A percentile compares a stretch with the other conserved stretches of the same genome.
phyloP scores from a whole-genome alignment of 345 rosid genomes.

The Microthlaspi erraticum region DNA sequence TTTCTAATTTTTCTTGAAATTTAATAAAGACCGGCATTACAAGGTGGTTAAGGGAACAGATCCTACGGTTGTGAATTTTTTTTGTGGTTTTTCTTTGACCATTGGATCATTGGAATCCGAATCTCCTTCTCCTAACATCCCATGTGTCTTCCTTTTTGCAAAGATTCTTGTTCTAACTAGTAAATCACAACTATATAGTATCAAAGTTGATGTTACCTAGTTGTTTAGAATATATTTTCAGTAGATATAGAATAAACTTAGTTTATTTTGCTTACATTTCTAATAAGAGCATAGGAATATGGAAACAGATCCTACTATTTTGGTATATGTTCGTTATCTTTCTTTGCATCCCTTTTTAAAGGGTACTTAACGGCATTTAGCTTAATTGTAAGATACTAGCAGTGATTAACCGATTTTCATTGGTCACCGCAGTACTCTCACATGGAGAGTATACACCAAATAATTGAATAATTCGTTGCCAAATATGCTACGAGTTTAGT shows the following conservation, averaged over 20 bases:
- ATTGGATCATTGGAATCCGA: slow-evolving; percentile 36
- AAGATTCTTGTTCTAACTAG: slow-evolving; percentile 43
- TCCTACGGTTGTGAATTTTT: slow-evolving; percentile 43
- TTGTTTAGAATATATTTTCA: background rate
- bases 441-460: slow-evolving; percentile 25
- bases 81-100: slow-evolving; percentile 34
- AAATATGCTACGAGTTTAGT: slow-evolving; percentile 6
- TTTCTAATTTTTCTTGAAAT: slow-evolving; percentile 1
- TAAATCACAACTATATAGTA: slow-evolving; percentile 33
- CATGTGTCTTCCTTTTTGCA: slow-evolving; percentile 39
- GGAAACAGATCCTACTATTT: slow-evolving; percentile 31
- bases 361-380: background rate
- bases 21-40: slow-evolving; percentile 45
- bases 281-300: slow-evolving; percentile 35
- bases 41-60: slow-evolving; percentile 49
- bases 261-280: slow-evolving; percentile 26
- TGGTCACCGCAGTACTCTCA: slow-evolving; percentile 24
- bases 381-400: slow-evolving; percentile 25
- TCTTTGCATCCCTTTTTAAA: slow-evolving; percentile 7
- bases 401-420: slow-evolving; percentile 25
- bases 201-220: background rate
- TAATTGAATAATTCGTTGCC: slow-evolving; percentile 9
- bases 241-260: background rate
- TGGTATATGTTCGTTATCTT: slow-evolving; percentile 41
- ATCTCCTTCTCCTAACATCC: slow-evolving; percentile 38